Evolutionary conservation across 352 stramenopile genomes (phyloP), one percentile per base, ranked within the genome.

Genomic region (Globisporangium echinulatum): DNA sequence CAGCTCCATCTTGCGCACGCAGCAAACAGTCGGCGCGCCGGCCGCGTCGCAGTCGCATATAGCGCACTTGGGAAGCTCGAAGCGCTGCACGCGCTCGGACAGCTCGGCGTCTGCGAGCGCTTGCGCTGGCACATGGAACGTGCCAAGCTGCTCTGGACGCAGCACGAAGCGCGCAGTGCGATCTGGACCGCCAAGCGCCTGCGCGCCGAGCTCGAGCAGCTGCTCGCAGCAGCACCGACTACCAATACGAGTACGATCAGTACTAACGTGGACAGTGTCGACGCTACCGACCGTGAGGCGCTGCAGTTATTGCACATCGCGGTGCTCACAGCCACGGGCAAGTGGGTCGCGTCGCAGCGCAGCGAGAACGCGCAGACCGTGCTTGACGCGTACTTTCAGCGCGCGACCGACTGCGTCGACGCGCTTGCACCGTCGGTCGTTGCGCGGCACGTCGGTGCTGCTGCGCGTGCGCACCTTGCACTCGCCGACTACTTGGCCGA

Each of bases 311-410:
- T 91, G 5, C 79, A 80, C 19, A 75, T 90, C 4, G 67, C 78
- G 36, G 77, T 77, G 5, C 59, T 96, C 33, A 91, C 83, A 4
- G 74, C 82, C 7, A 96, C 90, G 48, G 93, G 94, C 14, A 88
- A 90, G 50, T 98, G 94, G 95, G 89, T 98, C 66, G 87, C 88
- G 17, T 88, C 90, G 57, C 90, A 98, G 64, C 92, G 94, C 55
- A 92, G 94, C 1, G 92, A 98, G 61, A 88, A 83, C 66, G 95
- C 86, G 7, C 80, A 90, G 70, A 71, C 85, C n/a, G 96, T 98
- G 71, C 72, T 98, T 2, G 83, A 96, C n/a, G 79, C 89, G 0
- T 98, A 95, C 64, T 87, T 98, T 36, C 69, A 91, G 51, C 88
- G 87, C 59, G 92, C 93, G 49, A 86, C 83, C 0, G 58, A 77